Percentiles rank a stretch among this genome's conserved stretches.
These are phyloP conservation scores for Xylogone sp. DNA, from an alignment of 2,329 filamentous ascomycete species.

Conservation along the genomic window DNA sequence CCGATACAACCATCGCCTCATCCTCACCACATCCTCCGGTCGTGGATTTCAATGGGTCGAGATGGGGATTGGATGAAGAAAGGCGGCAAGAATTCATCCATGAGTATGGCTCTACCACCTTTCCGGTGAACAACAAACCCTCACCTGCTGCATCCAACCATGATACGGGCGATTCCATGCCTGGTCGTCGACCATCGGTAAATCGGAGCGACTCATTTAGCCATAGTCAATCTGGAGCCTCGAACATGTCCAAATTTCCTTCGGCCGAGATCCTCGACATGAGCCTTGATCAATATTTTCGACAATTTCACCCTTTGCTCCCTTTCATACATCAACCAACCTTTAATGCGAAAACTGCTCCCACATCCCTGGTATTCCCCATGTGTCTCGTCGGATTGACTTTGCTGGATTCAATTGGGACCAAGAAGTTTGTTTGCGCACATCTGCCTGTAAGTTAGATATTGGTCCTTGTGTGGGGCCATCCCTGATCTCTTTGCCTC, in stretches of 20 bases:
- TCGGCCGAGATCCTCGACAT: slow-evolving; percentile 51
- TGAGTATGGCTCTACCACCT: slow-evolving; percentile 28
- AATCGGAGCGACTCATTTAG: slow-evolving; percentile 23
- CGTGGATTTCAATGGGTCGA: slow-evolving; percentile 22
- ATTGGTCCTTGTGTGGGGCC: slow-evolving; percentile 27
- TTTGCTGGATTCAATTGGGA: slow-evolving; percentile 46
- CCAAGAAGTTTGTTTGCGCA: slow-evolving; percentile 36
- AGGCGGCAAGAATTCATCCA: slow-evolving; percentile 34
- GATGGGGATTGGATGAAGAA: slow-evolving; percentile 35
- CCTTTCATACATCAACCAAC: slow-evolving; percentile 51
- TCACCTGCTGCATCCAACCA: slow-evolving; percentile 19
- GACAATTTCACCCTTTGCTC: slow-evolving; percentile 47
- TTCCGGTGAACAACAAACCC: slow-evolving; percentile 13
- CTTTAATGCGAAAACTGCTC: slow-evolving; percentile 45
- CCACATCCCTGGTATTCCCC: slow-evolving; percentile 41
- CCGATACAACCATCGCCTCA: slow-evolving; percentile 18
- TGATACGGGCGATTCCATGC: slow-evolving; percentile 7
- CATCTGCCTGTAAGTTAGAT: slow-evolving; percentile 36
- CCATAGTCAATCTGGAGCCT: background rate
- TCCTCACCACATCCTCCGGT: slow-evolving; percentile 18
- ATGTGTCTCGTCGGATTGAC: slow-evolving; percentile 52
- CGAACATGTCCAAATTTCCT: slow-evolving; percentile 32
- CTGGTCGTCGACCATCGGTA: slow-evolving; percentile 17
- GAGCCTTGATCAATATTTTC: slow-evolving; percentile 49
- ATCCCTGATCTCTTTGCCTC: slow-evolving; percentile 10